Conservation (phyloP, 176 grass and related monocot genomes). For the Miscanthus lutarioriparius region DNA sequence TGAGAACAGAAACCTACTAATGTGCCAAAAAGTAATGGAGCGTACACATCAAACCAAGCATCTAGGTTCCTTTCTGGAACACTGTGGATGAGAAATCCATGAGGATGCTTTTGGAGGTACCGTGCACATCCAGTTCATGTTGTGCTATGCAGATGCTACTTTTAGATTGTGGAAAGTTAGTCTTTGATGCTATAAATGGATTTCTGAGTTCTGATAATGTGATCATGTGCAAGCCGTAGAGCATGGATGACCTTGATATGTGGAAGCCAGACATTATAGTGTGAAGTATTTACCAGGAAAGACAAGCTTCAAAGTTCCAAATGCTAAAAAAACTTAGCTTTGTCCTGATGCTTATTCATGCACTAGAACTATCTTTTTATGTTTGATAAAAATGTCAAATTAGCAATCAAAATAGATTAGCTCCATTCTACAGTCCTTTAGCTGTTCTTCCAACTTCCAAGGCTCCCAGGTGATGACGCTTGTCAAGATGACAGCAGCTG, state of each 20-base stretch:
- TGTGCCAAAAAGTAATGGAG: conserved; percentile 28
- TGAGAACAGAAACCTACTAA: conserved; percentile 32
- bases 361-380: not conserved
- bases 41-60: conserved; percentile 33
- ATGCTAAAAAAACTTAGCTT: conserved; percentile 1
- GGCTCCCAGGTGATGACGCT: too few relatives aligned
- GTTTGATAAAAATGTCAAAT: not conserved
- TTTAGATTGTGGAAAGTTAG: conserved; percentile 34
- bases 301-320: not conserved
- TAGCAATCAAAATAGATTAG: not conserved
- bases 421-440: too few relatives aligned
- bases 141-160: conserved; percentile 11
- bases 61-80: conserved; percentile 39
- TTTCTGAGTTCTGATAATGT: conserved; percentile 8
- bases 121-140: conserved; percentile 29
- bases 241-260: conserved; percentile 37
- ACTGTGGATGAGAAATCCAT: conserved; percentile 32
- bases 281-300: not conserved
- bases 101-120: conserved; percentile 32
- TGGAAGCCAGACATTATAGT: not conserved
- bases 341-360: conserved; percentile 3
- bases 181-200: conserved; percentile 34
- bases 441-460: too few relatives aligned
- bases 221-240: conserved; percentile 29
- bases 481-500: too few relatives aligned